phyloP scores from a whole-genome alignment of 2,329 filamentous ascomycete species.

The Cryphonectria radicalis region DNA sequence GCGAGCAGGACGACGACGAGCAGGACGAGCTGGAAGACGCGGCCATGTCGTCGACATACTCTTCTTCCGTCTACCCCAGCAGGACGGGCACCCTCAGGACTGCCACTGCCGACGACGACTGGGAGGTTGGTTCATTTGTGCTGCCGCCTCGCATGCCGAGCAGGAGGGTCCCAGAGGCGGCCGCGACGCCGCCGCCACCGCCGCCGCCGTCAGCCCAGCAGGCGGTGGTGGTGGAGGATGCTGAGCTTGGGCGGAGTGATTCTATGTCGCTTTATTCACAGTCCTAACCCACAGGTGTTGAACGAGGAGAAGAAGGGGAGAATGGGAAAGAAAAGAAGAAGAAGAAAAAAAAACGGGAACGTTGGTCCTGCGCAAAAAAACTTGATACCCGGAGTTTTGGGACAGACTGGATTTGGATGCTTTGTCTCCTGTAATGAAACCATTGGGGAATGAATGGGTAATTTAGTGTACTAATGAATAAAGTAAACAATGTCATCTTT shows the following conservation, averaged over 20 bases:
- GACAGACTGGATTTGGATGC: background rate
- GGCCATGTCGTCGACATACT: slow-evolving; percentile 23
- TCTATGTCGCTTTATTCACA: slow-evolving; percentile 29
- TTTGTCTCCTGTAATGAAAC: background rate
- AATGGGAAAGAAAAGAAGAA: too few relatives aligned
- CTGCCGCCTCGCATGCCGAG: slow-evolving; percentile 28
- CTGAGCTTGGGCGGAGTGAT: slow-evolving; percentile 10
- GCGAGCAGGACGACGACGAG: too few relatives aligned
- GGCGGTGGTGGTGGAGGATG: background rate
- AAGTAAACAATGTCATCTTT: background rate
- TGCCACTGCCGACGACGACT: slow-evolving; percentile 10
- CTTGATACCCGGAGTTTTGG: slow-evolving; percentile 27
- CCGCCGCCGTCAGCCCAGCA: too few relatives aligned
- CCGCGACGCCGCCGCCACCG: too few relatives aligned
- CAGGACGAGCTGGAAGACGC: slow-evolving; percentile 23
- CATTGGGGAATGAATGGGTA: background rate
- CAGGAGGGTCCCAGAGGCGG: slow-evolving; percentile 10
- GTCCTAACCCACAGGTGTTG: background rate
- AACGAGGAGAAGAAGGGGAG: background rate
- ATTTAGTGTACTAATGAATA: background rate
- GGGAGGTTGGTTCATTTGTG: slow-evolving; percentile 25
- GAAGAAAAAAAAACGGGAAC: background rate
- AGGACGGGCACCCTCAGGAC: slow-evolving; percentile 4
- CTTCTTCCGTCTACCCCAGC: background rate
- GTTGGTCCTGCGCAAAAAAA: background rate